Evolutionary conservation across 2,329 filamentous ascomycete genomes (phyloP), one percentile per base, ranked within the genome.

Genomic region (Geosmithia morbida): DNA sequence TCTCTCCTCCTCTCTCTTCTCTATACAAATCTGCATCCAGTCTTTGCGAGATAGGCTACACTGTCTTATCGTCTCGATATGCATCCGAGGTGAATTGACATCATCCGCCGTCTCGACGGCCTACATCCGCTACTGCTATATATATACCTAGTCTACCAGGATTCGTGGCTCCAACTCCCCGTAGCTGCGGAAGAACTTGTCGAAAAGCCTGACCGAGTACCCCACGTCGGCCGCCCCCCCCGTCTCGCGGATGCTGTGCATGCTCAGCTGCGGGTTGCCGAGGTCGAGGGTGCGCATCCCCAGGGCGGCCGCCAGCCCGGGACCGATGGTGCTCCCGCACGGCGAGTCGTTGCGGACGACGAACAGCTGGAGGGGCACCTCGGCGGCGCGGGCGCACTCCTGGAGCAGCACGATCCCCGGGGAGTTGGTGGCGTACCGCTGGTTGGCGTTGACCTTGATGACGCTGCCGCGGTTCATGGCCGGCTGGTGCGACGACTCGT

Each of bases 361-460:
- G 58, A 97, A 97, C 40, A 97, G 71, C 69, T 98, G 92, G 47
- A 98, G 74, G 14, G 92, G 92, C 18, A 97, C 88, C 20, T 79
- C 81, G 17, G 75, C 77, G 33, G 72, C 68, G 44, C 75, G 78
- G 44, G 92, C 92, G 41, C 84, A 81, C 68, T 97, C 89, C 65
- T 96, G 86, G 11, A 98, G 65, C 33, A 98, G 72, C 7, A 94
- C 90, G 55, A 97, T 94, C 37, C 92, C 92, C 1, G 92, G 92
- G 0, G 87, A 87, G 70, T 96, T 97, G 48, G 92, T 98, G 29
- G 90, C 88, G 66, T 98, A 98, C 52, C 89, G 83, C 55, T 92
- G 87, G 64, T 97, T 98, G 52, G 92, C 92, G 61, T 98, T 98
- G 71, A 98, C 77, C 70, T 98, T 98, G 71, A 98, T 88, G 43